Evolutionary conservation across 768 basidiomycete genomes (phyloP).

Genomic region (Boletus speciosus): DNA sequence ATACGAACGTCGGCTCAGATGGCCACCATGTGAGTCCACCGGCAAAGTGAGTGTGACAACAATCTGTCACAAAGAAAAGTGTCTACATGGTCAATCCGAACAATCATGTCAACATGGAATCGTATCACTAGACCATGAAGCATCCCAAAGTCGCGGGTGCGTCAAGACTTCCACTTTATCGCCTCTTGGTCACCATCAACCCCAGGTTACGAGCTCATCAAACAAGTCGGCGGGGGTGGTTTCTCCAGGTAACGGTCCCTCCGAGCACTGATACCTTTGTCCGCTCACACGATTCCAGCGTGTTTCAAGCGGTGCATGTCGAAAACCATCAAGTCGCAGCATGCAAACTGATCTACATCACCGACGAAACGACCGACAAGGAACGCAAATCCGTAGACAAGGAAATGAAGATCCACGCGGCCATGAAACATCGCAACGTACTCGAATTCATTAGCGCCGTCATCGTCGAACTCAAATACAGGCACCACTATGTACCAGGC

Average conservation of each 20-base stretch:
- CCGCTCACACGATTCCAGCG: slow-evolving; percentile 42
- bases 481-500: slow-evolving; percentile 63
- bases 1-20: not conserved
- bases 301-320: slow-evolving; percentile 78
- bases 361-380: slow-evolving; percentile 55
- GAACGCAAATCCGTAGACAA: slow-evolving; percentile 83
- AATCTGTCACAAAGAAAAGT: slow-evolving; percentile 15
- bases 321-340: slow-evolving; percentile 69
- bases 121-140: slow-evolving; percentile 20
- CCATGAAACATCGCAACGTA: slow-evolving; percentile 74
- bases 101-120: slow-evolving; percentile 9
- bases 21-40: not conserved
- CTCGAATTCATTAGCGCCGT: slow-evolving; percentile 81
- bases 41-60: not conserved
- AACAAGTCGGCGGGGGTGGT: slow-evolving; percentile 82
- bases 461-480: slow-evolving; percentile 63
- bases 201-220: slow-evolving; percentile 64
- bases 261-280: no score
- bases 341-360: slow-evolving; percentile 78
- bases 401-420: slow-evolving; percentile 86
- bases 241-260: slow-evolving; percentile 63
- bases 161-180: not conserved
- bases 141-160: slow-evolving; percentile 32
- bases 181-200: not conserved
- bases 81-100: not conserved